Evolutionary conservation across 495 filamentous ascomycete species (phyloP).

Genomic region (Jackrogersella minutella): DNA sequence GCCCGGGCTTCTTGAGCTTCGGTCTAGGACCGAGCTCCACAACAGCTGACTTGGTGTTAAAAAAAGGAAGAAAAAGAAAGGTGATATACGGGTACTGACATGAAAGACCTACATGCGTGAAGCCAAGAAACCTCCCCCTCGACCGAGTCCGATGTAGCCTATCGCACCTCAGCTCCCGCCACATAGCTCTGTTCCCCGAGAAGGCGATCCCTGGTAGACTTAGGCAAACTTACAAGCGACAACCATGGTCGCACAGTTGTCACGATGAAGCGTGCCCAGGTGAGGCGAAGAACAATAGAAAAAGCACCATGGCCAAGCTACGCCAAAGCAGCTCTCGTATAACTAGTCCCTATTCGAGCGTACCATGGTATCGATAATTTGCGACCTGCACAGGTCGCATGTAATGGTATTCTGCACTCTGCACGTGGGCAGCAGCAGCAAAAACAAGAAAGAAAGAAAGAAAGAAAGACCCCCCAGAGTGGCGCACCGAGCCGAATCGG

Average conservation of each 20-base stretch:
- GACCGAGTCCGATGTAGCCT: not conserved
- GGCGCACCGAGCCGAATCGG: conserved; percentile 17
- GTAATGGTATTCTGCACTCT: not conserved
- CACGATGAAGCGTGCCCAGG: too few species aligned
- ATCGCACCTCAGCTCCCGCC: not conserved
- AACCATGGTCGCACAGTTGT: too few species aligned
- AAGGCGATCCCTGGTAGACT: too few species aligned
- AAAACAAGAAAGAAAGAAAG: not conserved
- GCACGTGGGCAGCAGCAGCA: not conserved
- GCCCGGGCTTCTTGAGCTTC: not conserved
- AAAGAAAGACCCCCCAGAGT: not conserved
- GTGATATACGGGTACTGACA: not conserved
- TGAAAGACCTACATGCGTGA: not conserved
- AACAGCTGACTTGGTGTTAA: too few species aligned
- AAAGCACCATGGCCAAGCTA: too few species aligned
- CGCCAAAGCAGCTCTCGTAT: not conserved
- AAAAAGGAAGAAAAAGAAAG: not conserved
- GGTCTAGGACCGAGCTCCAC: too few species aligned
- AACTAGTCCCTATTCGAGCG: not conserved
- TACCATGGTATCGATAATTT: too few species aligned
- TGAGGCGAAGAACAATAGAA: not conserved
- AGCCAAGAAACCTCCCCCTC: not conserved
- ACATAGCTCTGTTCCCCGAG: not conserved
- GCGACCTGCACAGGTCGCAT: too few species aligned
- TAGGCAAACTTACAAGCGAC: too few species aligned